Conservation (phyloP, 768 basidiomycete genomes). For the Suillus placidus region DNA sequence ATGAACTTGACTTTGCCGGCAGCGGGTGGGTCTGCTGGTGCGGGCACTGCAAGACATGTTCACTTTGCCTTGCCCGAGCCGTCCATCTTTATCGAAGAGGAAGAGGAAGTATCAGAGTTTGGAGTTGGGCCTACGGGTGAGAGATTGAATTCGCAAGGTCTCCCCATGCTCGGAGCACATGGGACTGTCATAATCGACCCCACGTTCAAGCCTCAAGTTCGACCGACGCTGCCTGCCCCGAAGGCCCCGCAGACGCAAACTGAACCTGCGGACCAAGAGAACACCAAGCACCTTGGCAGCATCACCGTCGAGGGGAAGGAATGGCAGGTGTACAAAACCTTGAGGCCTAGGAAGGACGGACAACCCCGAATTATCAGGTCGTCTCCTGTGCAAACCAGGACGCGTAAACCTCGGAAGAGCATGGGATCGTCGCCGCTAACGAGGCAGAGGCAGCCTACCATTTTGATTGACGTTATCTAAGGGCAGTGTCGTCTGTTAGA, state of each 20-base stretch:
- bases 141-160: slow-evolving; percentile 21
- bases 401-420: not conserved
- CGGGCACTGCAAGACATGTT: slow-evolving; percentile 4
- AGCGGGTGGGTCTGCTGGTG: slow-evolving; percentile 17
- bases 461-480: not conserved
- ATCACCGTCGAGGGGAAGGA: slow-evolving; percentile 10
- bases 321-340: slow-evolving; percentile 7
- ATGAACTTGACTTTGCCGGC: slow-evolving; percentile 6
- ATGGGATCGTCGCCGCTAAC: not conserved
- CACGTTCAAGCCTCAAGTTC: slow-evolving; percentile 4
- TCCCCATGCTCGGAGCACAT: slow-evolving; percentile 24
- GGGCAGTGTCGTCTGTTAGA: not conserved
- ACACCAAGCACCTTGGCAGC: slow-evolving; percentile 7
- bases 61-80: slow-evolving; percentile 12
- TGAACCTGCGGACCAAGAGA: not conserved
- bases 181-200: slow-evolving; percentile 15
- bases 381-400: not conserved
- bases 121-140: slow-evolving; percentile 26
- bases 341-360: slow-evolving; percentile 5
- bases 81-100: slow-evolving; percentile 17
- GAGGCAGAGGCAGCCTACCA: not conserved
- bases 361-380: slow-evolving; percentile 7
- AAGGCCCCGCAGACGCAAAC: not conserved
- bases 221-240: not conserved
- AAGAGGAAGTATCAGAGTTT: slow-evolving; percentile 1